Percentiles rank a stretch among this genome's conserved stretches.
phyloP scores from a whole-genome alignment of 306 rosid species.

The Citrullus mucosospermus region DNA sequence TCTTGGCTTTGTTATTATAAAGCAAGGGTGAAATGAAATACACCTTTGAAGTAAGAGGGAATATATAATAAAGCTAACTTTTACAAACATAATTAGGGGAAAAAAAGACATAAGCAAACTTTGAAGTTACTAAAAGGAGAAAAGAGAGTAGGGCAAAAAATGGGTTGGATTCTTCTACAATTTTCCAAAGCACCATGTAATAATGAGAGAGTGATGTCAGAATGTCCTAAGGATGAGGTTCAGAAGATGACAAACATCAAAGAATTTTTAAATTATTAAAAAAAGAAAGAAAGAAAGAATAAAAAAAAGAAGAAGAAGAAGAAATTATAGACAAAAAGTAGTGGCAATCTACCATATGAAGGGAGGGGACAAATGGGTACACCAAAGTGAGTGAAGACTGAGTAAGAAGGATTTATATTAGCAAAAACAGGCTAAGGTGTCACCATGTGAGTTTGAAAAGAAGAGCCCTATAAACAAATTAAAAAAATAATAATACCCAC shows the following conservation, averaged over 20 bases:
- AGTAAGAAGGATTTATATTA: background rate
- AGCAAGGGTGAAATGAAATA: too few relatives aligned
- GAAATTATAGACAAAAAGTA: background rate
- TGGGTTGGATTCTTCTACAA: background rate
- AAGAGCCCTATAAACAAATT: background rate
- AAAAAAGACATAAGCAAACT: background rate
- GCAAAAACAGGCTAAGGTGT: background rate
- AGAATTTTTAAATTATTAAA: background rate
- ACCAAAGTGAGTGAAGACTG: background rate
- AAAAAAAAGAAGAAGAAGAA: background rate
- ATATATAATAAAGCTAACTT: background rate
- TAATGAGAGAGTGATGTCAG: conserved; percentile 39
- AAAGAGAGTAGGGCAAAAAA: background rate
- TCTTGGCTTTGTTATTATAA: background rate
- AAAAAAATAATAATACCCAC: background rate
- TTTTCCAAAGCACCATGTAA: background rate
- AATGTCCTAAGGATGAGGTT: conserved; percentile 51
- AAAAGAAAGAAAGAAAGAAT: background rate
- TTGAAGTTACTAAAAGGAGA: background rate
- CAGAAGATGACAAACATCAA: conserved; percentile 27
- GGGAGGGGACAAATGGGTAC: conserved; percentile 2
- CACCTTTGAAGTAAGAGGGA: background rate
- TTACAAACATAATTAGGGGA: too few relatives aligned
- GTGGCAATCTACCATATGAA: background rate
- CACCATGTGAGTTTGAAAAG: background rate